phyloP scores from a whole-genome alignment of 805 yeast genomes.

The Candida maltosa region DNA sequence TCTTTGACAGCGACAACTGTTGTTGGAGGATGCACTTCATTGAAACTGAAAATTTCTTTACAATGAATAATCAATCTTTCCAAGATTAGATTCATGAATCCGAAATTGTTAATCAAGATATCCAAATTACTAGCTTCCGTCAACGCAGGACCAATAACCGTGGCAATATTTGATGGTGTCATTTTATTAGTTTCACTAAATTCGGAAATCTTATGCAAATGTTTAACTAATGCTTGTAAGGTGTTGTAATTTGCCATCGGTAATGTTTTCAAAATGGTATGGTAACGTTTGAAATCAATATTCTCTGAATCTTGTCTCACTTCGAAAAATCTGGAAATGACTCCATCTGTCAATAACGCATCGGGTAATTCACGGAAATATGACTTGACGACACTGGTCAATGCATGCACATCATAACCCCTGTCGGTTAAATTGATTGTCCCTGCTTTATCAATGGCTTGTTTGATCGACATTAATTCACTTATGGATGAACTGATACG shows the following conservation, averaged over 20 bases:
- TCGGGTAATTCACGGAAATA: constrained; percentile 86
- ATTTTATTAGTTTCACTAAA: constrained; percentile 72
- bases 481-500: constrained; percentile 59
- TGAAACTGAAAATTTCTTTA: constrained; percentile 9
- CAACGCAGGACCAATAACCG: constrained; percentile 72
- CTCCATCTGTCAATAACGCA: constrained; percentile 65
- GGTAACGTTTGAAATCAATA: constrained; percentile 15
- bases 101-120: constrained; percentile 45
- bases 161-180: constrained; percentile 87
- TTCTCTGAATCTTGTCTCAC: background rate
- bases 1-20: no score
- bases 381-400: constrained; percentile 84
- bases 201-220: constrained; percentile 65
- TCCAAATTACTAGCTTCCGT: constrained; percentile 54
- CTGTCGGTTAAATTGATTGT: constrained; percentile 47
- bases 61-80: constrained; percentile 48
- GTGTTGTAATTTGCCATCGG: constrained; percentile 69
- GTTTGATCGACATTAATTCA: constrained; percentile 41
- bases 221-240: constrained; percentile 63
- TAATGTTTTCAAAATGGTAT: constrained; percentile 36
- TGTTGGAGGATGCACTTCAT: no score
- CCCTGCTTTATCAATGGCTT: constrained; percentile 45
- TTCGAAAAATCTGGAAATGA: constrained; percentile 55
- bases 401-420: constrained; percentile 73
- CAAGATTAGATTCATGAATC: constrained; percentile 51